Evolutionary conservation across 306 rosid species (phyloP).

Genomic region (cucumber (Cucumis sativus)): DNA sequence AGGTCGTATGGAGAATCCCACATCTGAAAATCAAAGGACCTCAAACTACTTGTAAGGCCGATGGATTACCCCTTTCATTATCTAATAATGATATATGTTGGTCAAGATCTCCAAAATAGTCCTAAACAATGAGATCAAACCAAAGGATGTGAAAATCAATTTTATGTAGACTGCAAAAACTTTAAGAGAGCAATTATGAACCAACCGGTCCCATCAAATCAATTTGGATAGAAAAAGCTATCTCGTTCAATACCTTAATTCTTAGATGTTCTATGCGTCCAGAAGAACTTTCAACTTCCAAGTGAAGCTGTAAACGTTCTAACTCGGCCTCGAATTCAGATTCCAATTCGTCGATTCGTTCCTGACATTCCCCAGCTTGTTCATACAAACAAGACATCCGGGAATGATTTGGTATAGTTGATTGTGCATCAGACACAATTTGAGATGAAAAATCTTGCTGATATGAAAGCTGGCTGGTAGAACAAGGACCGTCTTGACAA

Average conservation of each 20-base stretch:
- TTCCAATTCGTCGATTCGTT: slow-evolving; percentile 54
- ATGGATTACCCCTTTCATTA: too few relatives aligned
- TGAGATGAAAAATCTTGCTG: slow-evolving; percentile 16
- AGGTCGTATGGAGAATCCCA: too few relatives aligned
- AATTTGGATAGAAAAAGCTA: neutral
- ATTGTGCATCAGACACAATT: slow-evolving; percentile 18
- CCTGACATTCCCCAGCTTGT: slow-evolving; percentile 24
- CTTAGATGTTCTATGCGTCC: slow-evolving; percentile 22
- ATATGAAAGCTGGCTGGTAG: slow-evolving; percentile 25
- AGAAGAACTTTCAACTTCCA: slow-evolving; percentile 42
- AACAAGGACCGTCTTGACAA: slow-evolving; percentile 34
- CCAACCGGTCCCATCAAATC: neutral
- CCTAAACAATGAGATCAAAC: neutral
- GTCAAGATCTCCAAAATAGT: neutral
- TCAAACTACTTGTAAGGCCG: too few relatives aligned
- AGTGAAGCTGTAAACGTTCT: slow-evolving; percentile 50
- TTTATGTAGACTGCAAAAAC: neutral
- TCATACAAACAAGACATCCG: slow-evolving; percentile 11
- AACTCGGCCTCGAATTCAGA: slow-evolving; percentile 69
- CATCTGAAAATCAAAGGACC: too few relatives aligned
- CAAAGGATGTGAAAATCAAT: neutral
- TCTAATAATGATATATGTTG: neutral
- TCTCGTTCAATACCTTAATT: slow-evolving; percentile 26
- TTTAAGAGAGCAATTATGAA: neutral
- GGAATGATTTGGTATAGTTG: slow-evolving; percentile 14